Percentiles rank a stretch among this genome's conserved stretches.
phyloP scores from a whole-genome alignment of 768 basidiomycete species.

The Lanmaoa rubissima region DNA sequence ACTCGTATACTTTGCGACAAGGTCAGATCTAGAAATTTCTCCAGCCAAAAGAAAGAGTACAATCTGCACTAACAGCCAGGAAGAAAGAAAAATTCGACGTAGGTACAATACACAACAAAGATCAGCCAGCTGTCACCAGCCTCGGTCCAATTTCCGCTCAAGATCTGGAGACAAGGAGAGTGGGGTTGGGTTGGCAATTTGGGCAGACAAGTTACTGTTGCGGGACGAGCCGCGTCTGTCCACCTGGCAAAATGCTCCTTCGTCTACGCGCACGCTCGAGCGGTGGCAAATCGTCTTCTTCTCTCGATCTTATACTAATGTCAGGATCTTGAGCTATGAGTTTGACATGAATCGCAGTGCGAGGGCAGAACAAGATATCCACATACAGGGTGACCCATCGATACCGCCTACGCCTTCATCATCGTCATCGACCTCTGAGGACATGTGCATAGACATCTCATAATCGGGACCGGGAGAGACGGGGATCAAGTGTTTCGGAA shows the following conservation, averaged over 20 bases:
- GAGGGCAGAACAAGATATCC: not conserved
- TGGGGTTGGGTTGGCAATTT: not conserved
- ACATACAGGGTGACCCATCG: slow-evolving; percentile 26
- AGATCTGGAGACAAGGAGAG: not conserved
- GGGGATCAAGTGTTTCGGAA: slow-evolving; percentile 57
- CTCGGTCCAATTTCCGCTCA: not conserved
- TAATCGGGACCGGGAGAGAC: slow-evolving; percentile 17
- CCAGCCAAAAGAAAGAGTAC: not conserved
- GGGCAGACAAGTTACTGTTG: not conserved
- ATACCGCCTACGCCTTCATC: slow-evolving; percentile 30
- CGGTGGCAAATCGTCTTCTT: slow-evolving; percentile 62
- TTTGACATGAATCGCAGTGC: slow-evolving; percentile 5
- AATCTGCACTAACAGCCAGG: not conserved
- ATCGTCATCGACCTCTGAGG: slow-evolving; percentile 30
- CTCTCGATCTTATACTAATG: slow-evolving; percentile 30
- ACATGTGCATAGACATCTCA: slow-evolving; percentile 14
- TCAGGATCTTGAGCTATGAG: slow-evolving; percentile 26
- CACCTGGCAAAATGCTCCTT: slow-evolving; percentile 35
- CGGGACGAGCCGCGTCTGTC: slow-evolving; percentile 27
- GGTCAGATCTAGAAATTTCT: not conserved
- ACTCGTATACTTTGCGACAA: not conserved
- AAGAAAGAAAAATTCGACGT: not conserved
- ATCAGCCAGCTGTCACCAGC: not conserved
- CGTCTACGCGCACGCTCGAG: slow-evolving; percentile 66
- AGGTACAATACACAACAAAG: slow-evolving; percentile 5